Percentiles rank a stretch among this genome's conserved stretches.
These are phyloP conservation scores for Colletotrichum spinosum DNA, from an alignment of 2,329 filamentous ascomycete species.

Conservation along the genomic window DNA sequence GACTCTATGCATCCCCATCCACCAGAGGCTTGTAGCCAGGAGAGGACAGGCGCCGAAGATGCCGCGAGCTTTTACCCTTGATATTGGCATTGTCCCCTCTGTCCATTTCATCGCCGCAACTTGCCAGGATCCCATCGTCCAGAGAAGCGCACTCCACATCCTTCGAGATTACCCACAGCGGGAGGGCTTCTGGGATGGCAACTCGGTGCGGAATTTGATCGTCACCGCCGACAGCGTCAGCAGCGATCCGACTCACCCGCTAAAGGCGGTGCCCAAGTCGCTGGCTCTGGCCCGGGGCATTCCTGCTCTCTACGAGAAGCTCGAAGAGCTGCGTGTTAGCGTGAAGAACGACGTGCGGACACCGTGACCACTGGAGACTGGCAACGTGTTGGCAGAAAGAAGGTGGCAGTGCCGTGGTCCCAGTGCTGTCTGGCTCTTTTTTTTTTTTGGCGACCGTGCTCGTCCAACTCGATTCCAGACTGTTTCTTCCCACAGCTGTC, in stretches of 20 bases:
- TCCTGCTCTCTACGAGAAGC: slow-evolving; percentile 25
- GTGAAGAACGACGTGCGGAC: neutral
- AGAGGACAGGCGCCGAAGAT: slow-evolving; percentile 1
- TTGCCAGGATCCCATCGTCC: slow-evolving; percentile 13
- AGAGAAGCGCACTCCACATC: slow-evolving; percentile 18
- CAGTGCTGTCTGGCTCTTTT: too few species aligned
- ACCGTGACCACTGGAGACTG: too few species aligned
- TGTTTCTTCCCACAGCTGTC: too few species aligned
- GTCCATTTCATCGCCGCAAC: slow-evolving; percentile 25
- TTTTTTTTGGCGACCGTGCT: too few species aligned
- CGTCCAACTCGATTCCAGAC: too few species aligned
- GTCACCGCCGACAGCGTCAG: slow-evolving; percentile 20
- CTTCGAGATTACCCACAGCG: slow-evolving; percentile 18
- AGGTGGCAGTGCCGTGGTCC: too few species aligned
- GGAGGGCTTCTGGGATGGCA: slow-evolving; percentile 27
- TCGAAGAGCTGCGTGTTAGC: slow-evolving; percentile 14
- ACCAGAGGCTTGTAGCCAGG: slow-evolving; percentile 17
- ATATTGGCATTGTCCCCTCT: slow-evolving; percentile 28
- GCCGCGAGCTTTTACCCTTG: slow-evolving; percentile 27
- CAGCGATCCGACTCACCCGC: neutral
- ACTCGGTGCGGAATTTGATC: slow-evolving; percentile 21
- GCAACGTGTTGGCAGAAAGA: too few species aligned
- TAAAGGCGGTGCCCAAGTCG: slow-evolving; percentile 14
- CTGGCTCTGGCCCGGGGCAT: slow-evolving; percentile 22
- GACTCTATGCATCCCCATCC: slow-evolving; percentile 7